phyloP scores from a whole-genome alignment of 306 rosid genomes.

The Alnus rubra region DNA sequence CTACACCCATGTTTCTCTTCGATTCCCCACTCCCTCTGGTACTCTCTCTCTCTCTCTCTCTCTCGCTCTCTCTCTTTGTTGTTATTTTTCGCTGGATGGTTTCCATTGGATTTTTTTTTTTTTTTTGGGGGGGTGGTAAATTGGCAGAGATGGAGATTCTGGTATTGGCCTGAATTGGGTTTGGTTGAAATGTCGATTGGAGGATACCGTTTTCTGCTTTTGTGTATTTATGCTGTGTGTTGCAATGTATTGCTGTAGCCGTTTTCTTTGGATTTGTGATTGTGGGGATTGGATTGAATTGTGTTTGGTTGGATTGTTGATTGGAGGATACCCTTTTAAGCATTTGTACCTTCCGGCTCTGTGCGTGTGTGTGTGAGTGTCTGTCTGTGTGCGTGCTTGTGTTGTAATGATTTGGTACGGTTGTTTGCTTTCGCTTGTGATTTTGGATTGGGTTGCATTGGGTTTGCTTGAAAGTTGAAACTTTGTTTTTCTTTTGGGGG shows the following conservation, averaged over 20 bases:
- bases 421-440: too few relatives aligned
- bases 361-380: too few relatives aligned
- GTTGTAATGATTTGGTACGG: too few relatives aligned
- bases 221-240: background rate
- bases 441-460: too few relatives aligned
- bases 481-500: too few relatives aligned
- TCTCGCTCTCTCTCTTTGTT: conserved; percentile 7
- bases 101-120: background rate
- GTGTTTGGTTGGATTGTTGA: background rate
- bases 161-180: background rate
- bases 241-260: background rate
- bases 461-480: background rate
- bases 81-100: background rate
- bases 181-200: background rate
- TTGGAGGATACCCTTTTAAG: too few relatives aligned
- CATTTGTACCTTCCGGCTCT: too few relatives aligned
- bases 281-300: background rate
- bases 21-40: conserved; percentile 72
- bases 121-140: background rate
- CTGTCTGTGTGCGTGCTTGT: too few relatives aligned
- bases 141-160: background rate
- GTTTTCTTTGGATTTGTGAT: background rate
- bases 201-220: too few relatives aligned
- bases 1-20: conserved; percentile 74
- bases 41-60: conserved; percentile 9